Base-by-base conservation (phyloP, 768 basidiomycete species). In the Dentipellis fragilis region DNA sequence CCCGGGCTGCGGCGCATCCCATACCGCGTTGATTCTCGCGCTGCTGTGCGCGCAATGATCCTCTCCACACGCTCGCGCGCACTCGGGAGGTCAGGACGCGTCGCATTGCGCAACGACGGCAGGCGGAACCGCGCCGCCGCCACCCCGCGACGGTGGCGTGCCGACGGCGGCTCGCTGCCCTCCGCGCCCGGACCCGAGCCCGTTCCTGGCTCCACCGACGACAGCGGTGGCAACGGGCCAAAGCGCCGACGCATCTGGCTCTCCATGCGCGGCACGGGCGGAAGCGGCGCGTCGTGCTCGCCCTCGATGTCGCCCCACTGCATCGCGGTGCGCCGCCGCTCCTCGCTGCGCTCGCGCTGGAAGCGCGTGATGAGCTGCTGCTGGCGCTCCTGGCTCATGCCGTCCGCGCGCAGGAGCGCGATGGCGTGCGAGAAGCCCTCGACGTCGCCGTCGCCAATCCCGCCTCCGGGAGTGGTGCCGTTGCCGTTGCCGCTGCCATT, bases 341-440 rank as follows among this genome's bases (percentile, higher is more conserved):
- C 17, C 21, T 58, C 54, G 22, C 48, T 47, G 36, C 57, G 57
- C n/a, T 65, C 66, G 49, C 60, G 60, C 19, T 65, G 69, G 49
- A 56, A 65, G 17, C 65, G 67, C 10, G 62, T 58, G 17, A 68
- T 63, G 14, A 70, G 47, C 47, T 71, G 71, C 16, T 67, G 63
- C 0, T 71, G 67, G 37, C 73, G 71, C 17, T 59, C 54, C 9
- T 55, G 21, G 51, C 61, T 65, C 4, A 63, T 57, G 1, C 67
- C 68, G 48, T 72, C 70, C 4, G 60, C 63, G 34, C 70, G 66
- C 17, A 75, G 60, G 11, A 69, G 64, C 16, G 71, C 67, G 17
- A 73, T 65, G 10, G 67, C 67, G 22, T 66, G 62, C 46, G 52
- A 58, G 34, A 72, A 65, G 16, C 69, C 67, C 4, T 68, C 66